Base-by-base conservation (phyloP, 1,284 basidiomycete genomes). In the Blastosporella zonata region DNA sequence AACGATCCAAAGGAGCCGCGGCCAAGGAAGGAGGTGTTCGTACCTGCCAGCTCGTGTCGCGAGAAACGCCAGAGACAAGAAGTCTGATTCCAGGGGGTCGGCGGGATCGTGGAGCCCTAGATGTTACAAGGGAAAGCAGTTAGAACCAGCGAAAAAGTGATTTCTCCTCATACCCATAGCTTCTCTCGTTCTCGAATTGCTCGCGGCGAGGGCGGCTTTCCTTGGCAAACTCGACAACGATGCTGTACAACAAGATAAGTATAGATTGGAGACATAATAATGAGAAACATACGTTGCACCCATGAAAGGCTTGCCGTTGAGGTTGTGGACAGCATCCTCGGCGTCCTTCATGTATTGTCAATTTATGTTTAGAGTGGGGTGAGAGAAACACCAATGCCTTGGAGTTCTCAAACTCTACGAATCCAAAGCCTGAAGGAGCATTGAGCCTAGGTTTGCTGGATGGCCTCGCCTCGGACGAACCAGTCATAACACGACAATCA, bases 41-140 rank as follows among this genome's bases (percentile, higher is more conserved):
- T 82, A 97, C 94, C 93, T 97, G 94, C 94, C 94, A 97, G 69
- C 92, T 95, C 38, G 93, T 95, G 64, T 94, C 90, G 60, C 87
- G 83, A 57, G 91, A 90, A 55, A 97, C 80, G 52, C 91, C 91
- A 43, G 86, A 82, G 49, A 97, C 91, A 51, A 87, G 74, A 46
- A 97, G 73, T 59, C 93, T 87, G 57, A 88, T 82, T 7, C 90
- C 94, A 51, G 85, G 82, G 52, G 90, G 89, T 48, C 89, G 75
- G 46, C 87, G 82, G 43, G 83, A 73, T 46, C 88, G 82, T 45
- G 81, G 79, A 50, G 73, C 63, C 54, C 71, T 76, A 57, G 3
- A 53, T 52, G 33, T 52, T 42, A 46, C 39, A 45, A 52, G 37
- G 27, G 33, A 47, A 28, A 52, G 46, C 1, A 51, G 50, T 47